Base-by-base conservation (phyloP, 768 basidiomycete genomes). In the Boletus rubroflammeus region DNA sequence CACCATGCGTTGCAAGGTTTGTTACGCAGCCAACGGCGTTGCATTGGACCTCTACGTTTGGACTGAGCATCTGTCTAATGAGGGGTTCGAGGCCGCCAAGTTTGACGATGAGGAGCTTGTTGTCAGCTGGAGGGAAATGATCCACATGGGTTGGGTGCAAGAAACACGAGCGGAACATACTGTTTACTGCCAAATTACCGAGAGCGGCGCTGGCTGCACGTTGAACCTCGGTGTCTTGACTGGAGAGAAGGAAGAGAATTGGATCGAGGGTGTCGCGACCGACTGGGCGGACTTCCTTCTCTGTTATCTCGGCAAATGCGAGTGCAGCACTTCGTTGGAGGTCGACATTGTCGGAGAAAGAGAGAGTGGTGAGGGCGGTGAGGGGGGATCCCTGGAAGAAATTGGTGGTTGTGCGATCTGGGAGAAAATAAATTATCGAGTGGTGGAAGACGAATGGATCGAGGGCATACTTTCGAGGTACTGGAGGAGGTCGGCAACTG, bases 21-120 rank as follows among this genome's bases (percentile, higher is more conserved):
- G 97, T 99, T 47, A 99, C 93, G 68, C 97, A 99, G 32, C 97
- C 97, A 25, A 99, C 97, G 28, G 97, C 97, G 68, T 99, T 99
- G 77, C 97, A 99, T 72, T 98, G 97, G 2, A 99, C 97, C 69
- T 99, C 97, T 39, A 98, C 96, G 66, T 98, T 99, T 2, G 95
- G 94, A 62, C 90, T 93, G 50, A 98, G 84, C 97, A 99, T 99
- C 72, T 99, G 97, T 53, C 95, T 86, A 64, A 99, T 98, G 62
- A 99, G 80, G 45, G 96, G 97, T 70, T 99, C 97, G 41, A 99
- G 82, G 51, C 97, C 97, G 45, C 96, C 96, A 31, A 99, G 82
- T 72, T 94, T 93, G 62, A 99, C 97, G 62, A 99, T 98, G 67
- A 98, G 87, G 59, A 98, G 81, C 72, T 99, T 99, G 82, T 99